Evolutionary conservation across 2,329 filamentous ascomycete genomes (phyloP), one percentile per base, ranked within the genome.

Genomic region (Fusarium burgessii): DNA sequence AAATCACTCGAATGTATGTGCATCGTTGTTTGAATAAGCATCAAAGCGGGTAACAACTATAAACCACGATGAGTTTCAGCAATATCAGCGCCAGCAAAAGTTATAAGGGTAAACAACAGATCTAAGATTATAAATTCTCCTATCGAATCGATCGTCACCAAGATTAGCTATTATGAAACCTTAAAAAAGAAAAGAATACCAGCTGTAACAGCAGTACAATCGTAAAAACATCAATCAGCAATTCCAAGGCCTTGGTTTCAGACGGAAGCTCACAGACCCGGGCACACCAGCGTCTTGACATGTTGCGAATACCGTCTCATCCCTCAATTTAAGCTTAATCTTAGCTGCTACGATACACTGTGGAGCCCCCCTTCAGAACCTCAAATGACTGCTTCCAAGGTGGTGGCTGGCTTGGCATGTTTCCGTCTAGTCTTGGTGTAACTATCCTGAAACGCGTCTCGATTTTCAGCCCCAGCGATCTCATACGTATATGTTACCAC

Each of bases 371-470:
- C n/a, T n/a, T 23, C 23, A 23, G 23, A 23, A 23, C 5, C 23
- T 23, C 23, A 23, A 23, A 23, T 23, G 23, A 23, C 23, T 41
- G 14, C 15, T 20, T 15, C 18, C 40, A 17, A 45, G 42, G 36
- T 6, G 5, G 5, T 32, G 35, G 12, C 12, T 45, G 25, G 36
- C 56, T 68, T 67, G 56, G 63, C 64, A 47, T 33, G 42, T 50
- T 60, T 60, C 33, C 23, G 42, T 51, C 20, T n/a, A 56, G 23
- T 36, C 15, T 32, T 47, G 10, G 41, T 54, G 40, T 42, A 25
- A 35, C 61, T n/a, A 29, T 36, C 5, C 42, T 62, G 62, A 65
- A 65, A 65, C 62, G n/a, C 25, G 58, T 17, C 35, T 40, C 25
- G n/a, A 62, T 33, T 41, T 8, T 32, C 25, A 33, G 33, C 57